A percentile compares a stretch with the other conserved stretches of the same genome.
Conservation (phyloP, 805 yeast genomes). For the Candida pseudoglaebosa region DNA sequence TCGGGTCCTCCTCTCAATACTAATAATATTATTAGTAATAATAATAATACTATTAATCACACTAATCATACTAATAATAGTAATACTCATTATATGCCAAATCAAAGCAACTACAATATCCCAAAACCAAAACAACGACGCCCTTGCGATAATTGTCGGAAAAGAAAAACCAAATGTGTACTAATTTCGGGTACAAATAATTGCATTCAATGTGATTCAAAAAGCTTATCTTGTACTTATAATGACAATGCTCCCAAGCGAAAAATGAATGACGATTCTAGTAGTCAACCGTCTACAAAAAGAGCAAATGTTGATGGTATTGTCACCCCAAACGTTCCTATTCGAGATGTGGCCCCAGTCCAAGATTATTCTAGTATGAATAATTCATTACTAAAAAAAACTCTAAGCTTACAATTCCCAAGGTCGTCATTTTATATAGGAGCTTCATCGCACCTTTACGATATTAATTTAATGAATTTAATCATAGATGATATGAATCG, state of each 20-base stretch:
- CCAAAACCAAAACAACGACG: conserved; percentile 39
- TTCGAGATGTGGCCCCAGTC: conserved; percentile 55
- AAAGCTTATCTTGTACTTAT: conserved; percentile 71
- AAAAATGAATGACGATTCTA: conserved; percentile 19
- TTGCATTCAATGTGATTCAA: conserved; percentile 76
- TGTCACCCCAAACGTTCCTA: conserved; percentile 35
- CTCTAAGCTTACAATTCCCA: conserved; percentile 79
- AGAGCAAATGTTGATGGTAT: conserved; percentile 16
- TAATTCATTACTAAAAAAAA: conserved; percentile 61
- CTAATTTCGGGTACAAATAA: conserved; percentile 56
- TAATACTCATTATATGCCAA: neutral
- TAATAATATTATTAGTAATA: neutral
- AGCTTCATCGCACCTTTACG: conserved; percentile 76
- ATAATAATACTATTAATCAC: neutral
- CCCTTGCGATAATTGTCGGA: conserved; percentile 84
- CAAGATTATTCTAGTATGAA: conserved; percentile 64
- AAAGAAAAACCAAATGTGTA: conserved; percentile 77
- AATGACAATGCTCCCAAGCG: conserved; percentile 50
- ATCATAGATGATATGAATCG: conserved; percentile 40
- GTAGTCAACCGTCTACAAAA: conserved; percentile 16
- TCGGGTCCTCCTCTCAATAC: too few species aligned
- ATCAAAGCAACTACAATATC: neutral
- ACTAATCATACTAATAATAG: conserved; percentile 1
- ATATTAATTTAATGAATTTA: conserved; percentile 60
- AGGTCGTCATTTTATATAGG: conserved; percentile 88